A percentile compares a stretch with the other conserved stretches of the same genome.
Evolutionary conservation across 495 filamentous ascomycete species (phyloP).

Genomic region (Oidiodendron maius): DNA sequence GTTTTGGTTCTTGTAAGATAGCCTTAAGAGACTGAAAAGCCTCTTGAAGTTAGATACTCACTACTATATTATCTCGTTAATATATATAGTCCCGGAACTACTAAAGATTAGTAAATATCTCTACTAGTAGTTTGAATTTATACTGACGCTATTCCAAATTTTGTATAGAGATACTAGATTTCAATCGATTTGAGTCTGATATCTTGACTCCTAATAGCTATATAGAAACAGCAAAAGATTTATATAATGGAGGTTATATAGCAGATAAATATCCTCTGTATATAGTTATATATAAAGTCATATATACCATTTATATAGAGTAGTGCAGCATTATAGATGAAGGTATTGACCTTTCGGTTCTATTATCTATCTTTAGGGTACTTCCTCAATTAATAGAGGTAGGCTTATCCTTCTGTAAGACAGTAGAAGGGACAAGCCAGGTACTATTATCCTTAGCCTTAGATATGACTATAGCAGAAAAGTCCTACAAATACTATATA

Average conservation of each 20-base stretch:
- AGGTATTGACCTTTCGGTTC: slow-evolving; percentile 3
- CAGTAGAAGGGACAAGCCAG: neutral
- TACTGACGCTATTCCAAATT: slow-evolving; percentile 1
- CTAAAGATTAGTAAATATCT: slow-evolving; percentile 5
- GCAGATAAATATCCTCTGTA: neutral
- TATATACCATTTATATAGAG: slow-evolving; percentile 2
- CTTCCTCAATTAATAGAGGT: slow-evolving; percentile 9
- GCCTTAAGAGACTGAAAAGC: neutral
- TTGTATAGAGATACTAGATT: slow-evolving; percentile 5
- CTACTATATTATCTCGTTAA: slow-evolving; percentile 7
- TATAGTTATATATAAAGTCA: slow-evolving; percentile 6
- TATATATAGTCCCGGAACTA: slow-evolving; percentile 9
- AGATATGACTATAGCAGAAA: neutral
- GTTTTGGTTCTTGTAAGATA: slow-evolving; percentile 1
- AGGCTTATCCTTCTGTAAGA: slow-evolving; percentile 2
- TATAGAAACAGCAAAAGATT: slow-evolving; percentile 7
- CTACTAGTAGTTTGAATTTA: neutral
- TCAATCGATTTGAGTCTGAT: slow-evolving; percentile 9
- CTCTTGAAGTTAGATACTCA: slow-evolving; percentile 4
- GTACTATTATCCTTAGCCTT: neutral
- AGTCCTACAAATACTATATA: slow-evolving; percentile 5
- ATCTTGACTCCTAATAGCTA: no score
- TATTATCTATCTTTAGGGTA: slow-evolving; percentile 6
- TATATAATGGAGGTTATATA: slow-evolving; percentile 3
- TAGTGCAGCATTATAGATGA: slow-evolving; percentile 5